Evolutionary conservation across 371 early-diverging fungal genomes (phyloP).

Genomic region (Mortierella sp.): DNA sequence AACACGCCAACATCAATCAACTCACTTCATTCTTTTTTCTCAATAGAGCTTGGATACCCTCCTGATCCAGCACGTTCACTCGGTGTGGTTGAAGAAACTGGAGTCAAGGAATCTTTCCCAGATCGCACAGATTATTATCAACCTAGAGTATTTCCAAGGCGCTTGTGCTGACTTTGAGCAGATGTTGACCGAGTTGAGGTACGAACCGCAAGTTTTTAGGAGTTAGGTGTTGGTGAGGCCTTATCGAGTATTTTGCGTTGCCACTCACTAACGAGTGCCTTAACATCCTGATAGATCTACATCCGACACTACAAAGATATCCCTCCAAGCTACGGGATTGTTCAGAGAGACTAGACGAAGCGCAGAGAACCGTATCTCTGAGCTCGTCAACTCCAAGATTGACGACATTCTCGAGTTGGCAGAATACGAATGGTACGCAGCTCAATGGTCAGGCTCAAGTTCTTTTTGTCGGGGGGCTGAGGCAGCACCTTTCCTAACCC

Average conservation of each 20-base stretch:
- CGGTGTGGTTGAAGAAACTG: conserved; percentile 77
- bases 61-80: conserved; percentile 81
- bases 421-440: conserved; percentile 85
- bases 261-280: not conserved
- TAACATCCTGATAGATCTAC: conserved; percentile 58
- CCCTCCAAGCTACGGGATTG: conserved; percentile 78
- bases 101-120: conserved; percentile 78
- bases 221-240: not conserved
- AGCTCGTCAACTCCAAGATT: conserved; percentile 85
- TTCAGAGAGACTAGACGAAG: conserved; percentile 80
- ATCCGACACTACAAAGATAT: conserved; percentile 70
- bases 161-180: conserved; percentile 87
- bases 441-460: not conserved
- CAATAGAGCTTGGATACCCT: conserved; percentile 83
- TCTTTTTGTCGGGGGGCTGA: not conserved
- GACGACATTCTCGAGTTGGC: conserved; percentile 86
- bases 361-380: conserved; percentile 87
- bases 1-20: not conserved
- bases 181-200: conserved; percentile 79
- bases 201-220: not conserved
- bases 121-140: conserved; percentile 87
- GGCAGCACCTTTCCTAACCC: not conserved
- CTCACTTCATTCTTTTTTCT: not conserved
- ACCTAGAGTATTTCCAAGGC: conserved; percentile 85
- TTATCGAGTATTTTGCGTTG: not conserved